phyloP scores from a whole-genome alignment of 2,329 filamentous ascomycete genomes.

The Aspergillus fumigatus region DNA sequence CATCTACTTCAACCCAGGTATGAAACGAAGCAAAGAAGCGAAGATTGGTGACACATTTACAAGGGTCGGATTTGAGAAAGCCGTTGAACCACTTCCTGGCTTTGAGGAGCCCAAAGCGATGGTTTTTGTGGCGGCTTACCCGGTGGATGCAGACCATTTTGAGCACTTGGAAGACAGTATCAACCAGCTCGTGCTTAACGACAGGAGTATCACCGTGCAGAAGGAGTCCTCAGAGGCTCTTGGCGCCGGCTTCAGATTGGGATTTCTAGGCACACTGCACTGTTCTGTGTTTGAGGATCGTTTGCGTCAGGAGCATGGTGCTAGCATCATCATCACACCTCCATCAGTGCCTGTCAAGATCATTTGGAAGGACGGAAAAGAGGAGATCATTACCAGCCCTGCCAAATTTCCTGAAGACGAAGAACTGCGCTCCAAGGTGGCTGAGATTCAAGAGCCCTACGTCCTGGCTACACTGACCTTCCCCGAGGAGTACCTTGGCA shows the following conservation, averaged over 20 bases:
- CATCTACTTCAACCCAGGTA: constrained; percentile 94
- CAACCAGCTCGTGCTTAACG: constrained; percentile 86
- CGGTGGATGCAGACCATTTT: constrained; percentile 85
- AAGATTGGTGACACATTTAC: constrained; percentile 97
- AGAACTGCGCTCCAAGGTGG: constrained; percentile 49
- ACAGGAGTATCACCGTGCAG: constrained; percentile 86
- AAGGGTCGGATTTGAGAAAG: constrained; percentile 67
- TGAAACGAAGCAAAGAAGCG: constrained; percentile 94
- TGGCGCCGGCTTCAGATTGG: constrained; percentile 87
- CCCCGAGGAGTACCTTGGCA: constrained; percentile 89
- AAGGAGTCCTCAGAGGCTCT: constrained; percentile 94
- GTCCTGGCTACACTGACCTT: constrained; percentile 82
- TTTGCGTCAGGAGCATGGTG: constrained; percentile 86
- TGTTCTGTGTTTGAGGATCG: constrained; percentile 99
- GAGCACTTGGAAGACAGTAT: constrained; percentile 88
- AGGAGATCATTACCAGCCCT: constrained; percentile 78
- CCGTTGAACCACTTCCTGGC: constrained; percentile 77
- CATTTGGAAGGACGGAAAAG: constrained; percentile 69
- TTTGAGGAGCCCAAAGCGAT: constrained; percentile 98
- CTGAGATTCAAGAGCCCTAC: constrained; percentile 66
- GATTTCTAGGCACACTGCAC: constrained; percentile 93
- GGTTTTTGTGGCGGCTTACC: constrained; percentile 97
- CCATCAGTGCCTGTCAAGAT: constrained; percentile 92
- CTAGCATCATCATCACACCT: constrained; percentile 93
- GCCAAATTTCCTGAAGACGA: constrained; percentile 79